Evolutionary conservation across 805 yeast species (phyloP), one percentile per base, ranked within the genome.

Genomic region (Schwanniomyces yamadae): DNA sequence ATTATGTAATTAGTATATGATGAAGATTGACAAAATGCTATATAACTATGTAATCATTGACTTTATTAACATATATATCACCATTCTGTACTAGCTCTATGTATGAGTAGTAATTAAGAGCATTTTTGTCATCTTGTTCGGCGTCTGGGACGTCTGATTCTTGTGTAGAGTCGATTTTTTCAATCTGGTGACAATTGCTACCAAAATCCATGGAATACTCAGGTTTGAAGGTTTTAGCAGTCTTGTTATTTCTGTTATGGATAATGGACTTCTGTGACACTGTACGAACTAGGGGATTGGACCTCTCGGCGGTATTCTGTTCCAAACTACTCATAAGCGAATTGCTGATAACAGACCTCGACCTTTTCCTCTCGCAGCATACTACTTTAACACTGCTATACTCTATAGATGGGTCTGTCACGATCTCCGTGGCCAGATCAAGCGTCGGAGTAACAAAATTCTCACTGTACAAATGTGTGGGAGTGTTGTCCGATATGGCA

Each of bases 91-190:
- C 34, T 44, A 59, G 52, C 21, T 59, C 65, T 2, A 62, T 63
- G 43, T 49, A 59, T n/a, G 61, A 55, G 39, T 55, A 59, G 32
- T 50, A 59, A 22, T 59, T 57, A 23, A 59, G 53, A 6, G 61
- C 23, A 12, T 28, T 28, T 18, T 54, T n/a, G n/a, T n/a, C n/a
- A n/a, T n/a, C n/a, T n/a, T n/a, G n/a, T n/a, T n/a, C n/a, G n/a
- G n/a, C n/a, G n/a, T n/a, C n/a, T n/a, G n/a, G n/a, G n/a, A n/a
- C n/a, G n/a, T n/a, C n/a, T n/a, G n/a, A n/a, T n/a, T n/a, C n/a
- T n/a, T n/a, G n/a, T n/a, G n/a, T n/a, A n/a, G n/a, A n/a, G n/a
- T n/a, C n/a, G n/a, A n/a, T n/a, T n/a, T n/a, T n/a, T n/a, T n/a
- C n/a, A n/a, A n/a, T n/a, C n/a, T n/a, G n/a, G n/a, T n/a, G n/a